phyloP scores from a whole-genome alignment of 1,284 basidiomycete genomes.

The Sporisorium sorghi region DNA sequence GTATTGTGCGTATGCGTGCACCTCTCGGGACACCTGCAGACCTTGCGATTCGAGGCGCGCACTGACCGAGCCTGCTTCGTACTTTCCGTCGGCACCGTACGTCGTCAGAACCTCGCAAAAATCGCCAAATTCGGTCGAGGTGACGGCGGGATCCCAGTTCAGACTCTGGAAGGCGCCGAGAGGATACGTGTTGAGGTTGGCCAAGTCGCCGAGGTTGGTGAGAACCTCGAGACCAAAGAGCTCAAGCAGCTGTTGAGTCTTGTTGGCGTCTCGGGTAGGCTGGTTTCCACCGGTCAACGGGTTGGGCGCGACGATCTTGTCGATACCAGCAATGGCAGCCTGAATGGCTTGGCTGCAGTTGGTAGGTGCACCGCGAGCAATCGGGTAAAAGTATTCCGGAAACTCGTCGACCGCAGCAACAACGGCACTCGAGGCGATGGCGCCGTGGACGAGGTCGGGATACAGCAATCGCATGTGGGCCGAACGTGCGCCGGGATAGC shows the following conservation, averaged over 20 bases:
- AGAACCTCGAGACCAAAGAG: conserved; percentile 56
- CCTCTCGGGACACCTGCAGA: conserved; percentile 31
- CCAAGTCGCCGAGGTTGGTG: conserved; percentile 54
- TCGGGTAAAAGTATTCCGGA: conserved; percentile 82
- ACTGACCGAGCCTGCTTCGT: conserved; percentile 11
- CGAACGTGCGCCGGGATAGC: conserved; percentile 89
- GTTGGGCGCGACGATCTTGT: conserved; percentile 60
- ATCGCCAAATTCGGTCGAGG: conserved; percentile 46
- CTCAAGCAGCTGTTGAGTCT: conserved; percentile 38
- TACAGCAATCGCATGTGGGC: conserved; percentile 90
- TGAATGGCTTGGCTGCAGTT: conserved; percentile 80
- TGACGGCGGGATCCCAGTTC: conserved; percentile 60
- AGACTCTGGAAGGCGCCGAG: conserved; percentile 62
- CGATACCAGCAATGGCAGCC: conserved; percentile 69
- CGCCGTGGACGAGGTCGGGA: conserved; percentile 87
- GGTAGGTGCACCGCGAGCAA: conserved; percentile 79
- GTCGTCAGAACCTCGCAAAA: conserved; percentile 48
- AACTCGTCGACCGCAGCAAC: conserved; percentile 66
- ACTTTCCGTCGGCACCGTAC: conserved; percentile 33
- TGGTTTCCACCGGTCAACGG: conserved; percentile 52
- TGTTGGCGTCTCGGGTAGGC: conserved; percentile 39
- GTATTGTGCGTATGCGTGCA: conserved; percentile 48
- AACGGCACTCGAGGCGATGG: conserved; percentile 79
- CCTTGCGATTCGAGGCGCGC: conserved; percentile 15
- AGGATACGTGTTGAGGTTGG: conserved; percentile 57